These are phyloP conservation scores for Torulaspora quercuum DNA, from an alignment of 805 yeast genomes.

Conservation along the genomic window DNA sequence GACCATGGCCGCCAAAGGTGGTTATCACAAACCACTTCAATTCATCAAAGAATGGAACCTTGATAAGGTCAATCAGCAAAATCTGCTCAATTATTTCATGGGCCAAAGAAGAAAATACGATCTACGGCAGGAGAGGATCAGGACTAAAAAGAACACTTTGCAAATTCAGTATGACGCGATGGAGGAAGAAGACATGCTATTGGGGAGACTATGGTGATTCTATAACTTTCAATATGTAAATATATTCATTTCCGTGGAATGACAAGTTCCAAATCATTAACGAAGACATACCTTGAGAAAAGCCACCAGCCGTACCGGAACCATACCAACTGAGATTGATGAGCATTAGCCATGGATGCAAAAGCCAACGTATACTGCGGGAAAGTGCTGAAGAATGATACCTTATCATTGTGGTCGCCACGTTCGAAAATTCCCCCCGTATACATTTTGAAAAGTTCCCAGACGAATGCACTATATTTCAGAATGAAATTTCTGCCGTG, in stretches of 20 bases:
- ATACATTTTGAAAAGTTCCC: slow-evolving; percentile 12
- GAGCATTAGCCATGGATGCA: slow-evolving; percentile 78
- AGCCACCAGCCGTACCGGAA: slow-evolving; percentile 85
- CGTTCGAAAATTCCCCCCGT: slow-evolving; percentile 1
- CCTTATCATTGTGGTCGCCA: background rate
- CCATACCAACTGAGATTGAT: slow-evolving; percentile 92
- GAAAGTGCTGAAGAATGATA: slow-evolving; percentile 39
- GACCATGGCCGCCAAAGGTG: slow-evolving; percentile 18
- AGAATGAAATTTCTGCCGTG: slow-evolving; percentile 17
- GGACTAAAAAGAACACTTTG: slow-evolving; percentile 6
- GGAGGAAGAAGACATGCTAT: slow-evolving; percentile 31
- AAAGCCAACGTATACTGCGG: slow-evolving; percentile 39
- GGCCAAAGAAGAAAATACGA: slow-evolving; percentile 6
- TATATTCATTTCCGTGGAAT: slow-evolving; percentile 9
- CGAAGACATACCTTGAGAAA: slow-evolving; percentile 70
- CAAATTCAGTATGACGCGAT: slow-evolving; percentile 22
- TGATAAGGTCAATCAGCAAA: slow-evolving; percentile 13
- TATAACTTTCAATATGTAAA: slow-evolving; percentile 11
- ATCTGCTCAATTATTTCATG: slow-evolving; percentile 17
- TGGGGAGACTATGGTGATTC: slow-evolving; percentile 33
- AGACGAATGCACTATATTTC: slow-evolving; percentile 28
- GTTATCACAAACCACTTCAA: slow-evolving; percentile 14
- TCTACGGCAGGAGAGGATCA: slow-evolving; percentile 9
- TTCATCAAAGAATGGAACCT: slow-evolving; percentile 28
- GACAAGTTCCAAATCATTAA: slow-evolving; percentile 53